A percentile compares a stretch with the other conserved stretches of the same genome.
Conservation (phyloP, 129 eudicot species). For the Solidago caesia region DNA sequence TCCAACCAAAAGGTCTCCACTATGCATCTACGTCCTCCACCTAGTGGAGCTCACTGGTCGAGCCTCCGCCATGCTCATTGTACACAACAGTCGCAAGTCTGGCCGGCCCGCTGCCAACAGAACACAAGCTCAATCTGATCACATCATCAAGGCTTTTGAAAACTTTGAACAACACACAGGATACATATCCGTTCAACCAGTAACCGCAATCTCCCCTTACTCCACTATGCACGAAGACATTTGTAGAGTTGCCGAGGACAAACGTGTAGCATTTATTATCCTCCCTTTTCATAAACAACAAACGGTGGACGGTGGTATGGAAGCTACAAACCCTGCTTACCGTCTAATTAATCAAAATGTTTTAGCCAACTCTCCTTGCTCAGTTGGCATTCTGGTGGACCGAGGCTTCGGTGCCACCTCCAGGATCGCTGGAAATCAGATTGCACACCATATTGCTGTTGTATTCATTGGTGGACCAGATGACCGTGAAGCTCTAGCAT, state of each 20-base stretch:
- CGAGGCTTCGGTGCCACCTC: constrained; percentile 75
- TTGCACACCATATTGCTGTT: constrained; percentile 58
- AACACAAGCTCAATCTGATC: constrained; percentile 83
- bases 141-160: constrained; percentile 80
- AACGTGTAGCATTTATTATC: constrained; percentile 66
- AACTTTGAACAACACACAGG: constrained; percentile 60
- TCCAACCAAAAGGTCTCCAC: constrained; percentile 67
- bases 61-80: constrained; percentile 87
- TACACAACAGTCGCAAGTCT: constrained; percentile 61
- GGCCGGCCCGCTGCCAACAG: constrained; percentile 64
- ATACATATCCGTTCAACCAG: constrained; percentile 59
- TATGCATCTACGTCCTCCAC: constrained; percentile 58
- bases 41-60: constrained; percentile 88
- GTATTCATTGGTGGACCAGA: constrained; percentile 92
- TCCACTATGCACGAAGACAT: constrained; percentile 91
- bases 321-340: constrained; percentile 59
- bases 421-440: constrained; percentile 44
- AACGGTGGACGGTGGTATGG: constrained; percentile 93
- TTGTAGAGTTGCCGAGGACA: constrained; percentile 73
- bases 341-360: constrained; percentile 69
- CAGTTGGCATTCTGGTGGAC: constrained; percentile 81
- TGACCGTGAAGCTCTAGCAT: constrained; percentile 77
- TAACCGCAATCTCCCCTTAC: constrained; percentile 84
- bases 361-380: constrained; percentile 73
- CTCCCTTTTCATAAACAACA: constrained; percentile 88